Base-by-base conservation (phyloP, 116 monocot genomes). In the Phalaenopsis hybrid region DNA sequence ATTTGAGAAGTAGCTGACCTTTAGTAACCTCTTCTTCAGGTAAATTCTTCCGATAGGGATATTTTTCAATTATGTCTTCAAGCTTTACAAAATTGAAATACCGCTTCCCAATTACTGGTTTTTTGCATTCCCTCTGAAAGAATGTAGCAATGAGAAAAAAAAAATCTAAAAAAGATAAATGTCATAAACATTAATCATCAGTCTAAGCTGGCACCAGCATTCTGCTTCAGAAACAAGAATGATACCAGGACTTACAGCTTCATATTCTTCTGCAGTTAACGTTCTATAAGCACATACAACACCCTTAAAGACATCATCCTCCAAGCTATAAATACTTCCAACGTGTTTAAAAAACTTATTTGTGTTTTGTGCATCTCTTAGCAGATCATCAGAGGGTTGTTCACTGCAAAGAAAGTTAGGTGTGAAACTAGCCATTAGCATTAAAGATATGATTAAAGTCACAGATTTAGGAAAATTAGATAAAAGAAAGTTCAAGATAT, bases 381-480 rank as follows among this genome's bases (percentile, higher is more conserved):
- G 90, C 61, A 99, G 23, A 80, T 86, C 81, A 83, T 95, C 94
- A 79, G 99, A 95, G 31, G 99, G 99, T 74, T 99, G 99, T 63
- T 85, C 90, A 82, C 99, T 99, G 92, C 50, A 85, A 67, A 84
- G 25, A 68, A 52, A 55, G 8, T 46, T 69, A 45, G 23, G 8
- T 0, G 74, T 37, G n/a, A 82, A 74, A 44, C 16, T 68, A 57
- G 77, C 6, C 78, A 57, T 82, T n/a, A 69, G 13, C 41, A 78
- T 84, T 55, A 6, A 69, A 13, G 9, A 75, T 45, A 21, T 45
- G 6, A 46, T 21, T 75, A 21, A 74, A 75, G 21, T n/a, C 44
- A 21, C 8, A 46, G 44, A 73, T 48, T 45, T 75, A 37, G 41
- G 31, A 37, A 25, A 2, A 65, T 23, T 23, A 25, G 65, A 7